These are phyloP conservation scores for Vitis hybrid DNA, from an alignment of 177 flowering plant genomes.

Conservation along the genomic window DNA sequence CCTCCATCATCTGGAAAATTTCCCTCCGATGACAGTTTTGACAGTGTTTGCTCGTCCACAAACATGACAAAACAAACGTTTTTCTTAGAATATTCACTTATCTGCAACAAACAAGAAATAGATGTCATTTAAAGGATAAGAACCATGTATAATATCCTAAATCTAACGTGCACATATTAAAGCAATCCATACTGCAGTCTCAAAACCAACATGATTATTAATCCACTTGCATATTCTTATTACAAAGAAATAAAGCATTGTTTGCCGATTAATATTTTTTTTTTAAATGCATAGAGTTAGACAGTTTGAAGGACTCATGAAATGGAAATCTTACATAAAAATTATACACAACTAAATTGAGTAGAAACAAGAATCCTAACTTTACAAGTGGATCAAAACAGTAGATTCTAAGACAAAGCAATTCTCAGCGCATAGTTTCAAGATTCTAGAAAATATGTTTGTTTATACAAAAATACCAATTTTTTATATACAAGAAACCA, in stretches of 20 bases:
- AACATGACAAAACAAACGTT: slow-evolving; percentile 97
- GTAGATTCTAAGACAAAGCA: too few species aligned
- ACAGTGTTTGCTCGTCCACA: slow-evolving; percentile 77
- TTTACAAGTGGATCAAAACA: background rate
- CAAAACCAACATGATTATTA: background rate
- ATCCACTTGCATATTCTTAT: background rate
- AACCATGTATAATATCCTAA: background rate
- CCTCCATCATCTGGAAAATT: slow-evolving; percentile 63
- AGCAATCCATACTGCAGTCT: background rate
- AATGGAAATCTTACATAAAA: background rate
- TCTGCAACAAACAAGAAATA: slow-evolving; percentile 49
- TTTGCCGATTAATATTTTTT: too few species aligned
- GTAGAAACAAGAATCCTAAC: background rate
- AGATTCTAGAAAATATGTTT: background rate
- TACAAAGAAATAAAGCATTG: too few species aligned
- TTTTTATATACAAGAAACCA: too few species aligned
- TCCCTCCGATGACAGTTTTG: slow-evolving; percentile 67
- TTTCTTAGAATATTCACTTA: slow-evolving; percentile 79
- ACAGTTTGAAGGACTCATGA: background rate
- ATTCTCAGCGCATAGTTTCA: background rate
- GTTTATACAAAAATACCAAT: background rate
- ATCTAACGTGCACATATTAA: background rate
- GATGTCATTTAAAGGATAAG: slow-evolving; percentile 11
- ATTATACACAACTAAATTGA: too few species aligned
- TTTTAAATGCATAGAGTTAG: too few species aligned